These are phyloP conservation scores for Monascus ruber DNA, from an alignment of 2,329 filamentous ascomycete species.

Conservation along the genomic window DNA sequence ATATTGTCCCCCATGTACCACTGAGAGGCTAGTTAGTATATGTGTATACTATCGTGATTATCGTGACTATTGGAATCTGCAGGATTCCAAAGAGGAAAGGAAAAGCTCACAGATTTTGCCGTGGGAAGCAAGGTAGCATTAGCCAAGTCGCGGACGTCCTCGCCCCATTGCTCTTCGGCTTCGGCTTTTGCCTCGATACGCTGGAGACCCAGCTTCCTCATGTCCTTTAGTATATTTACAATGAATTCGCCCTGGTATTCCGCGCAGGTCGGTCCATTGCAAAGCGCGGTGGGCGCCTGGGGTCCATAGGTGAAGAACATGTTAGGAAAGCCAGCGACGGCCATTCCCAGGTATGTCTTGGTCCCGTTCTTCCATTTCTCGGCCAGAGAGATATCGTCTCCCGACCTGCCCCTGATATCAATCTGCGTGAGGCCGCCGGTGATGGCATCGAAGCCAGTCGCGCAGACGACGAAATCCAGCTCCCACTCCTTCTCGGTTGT, in stretches of 20 bases:
- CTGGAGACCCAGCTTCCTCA: slow-evolving; percentile 35
- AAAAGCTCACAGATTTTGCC: too few species aligned
- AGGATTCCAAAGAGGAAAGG: too few species aligned
- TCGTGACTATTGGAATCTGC: too few species aligned
- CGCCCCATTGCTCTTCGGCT: slow-evolving; percentile 39
- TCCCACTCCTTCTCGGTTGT: slow-evolving; percentile 22
- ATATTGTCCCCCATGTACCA: too few species aligned
- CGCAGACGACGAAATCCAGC: slow-evolving; percentile 26
- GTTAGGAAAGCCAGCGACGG: slow-evolving; percentile 35
- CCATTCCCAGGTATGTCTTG: slow-evolving; percentile 33
- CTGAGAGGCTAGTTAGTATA: too few species aligned
- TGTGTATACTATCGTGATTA: too few species aligned
- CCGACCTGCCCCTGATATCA: slow-evolving; percentile 25
- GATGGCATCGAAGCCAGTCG: slow-evolving; percentile 31
- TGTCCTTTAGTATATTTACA: slow-evolving; percentile 38
- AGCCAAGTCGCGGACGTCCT: slow-evolving; percentile 36
- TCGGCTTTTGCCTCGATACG: slow-evolving; percentile 41
- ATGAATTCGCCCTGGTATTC: slow-evolving; percentile 50
- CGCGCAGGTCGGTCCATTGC: slow-evolving; percentile 45
- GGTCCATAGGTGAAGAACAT: slow-evolving; percentile 45
- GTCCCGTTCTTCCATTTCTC: slow-evolving; percentile 29
- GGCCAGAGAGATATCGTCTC: slow-evolving; percentile 18
- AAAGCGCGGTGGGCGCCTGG: slow-evolving; percentile 46
- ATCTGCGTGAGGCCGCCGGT: slow-evolving; percentile 33
- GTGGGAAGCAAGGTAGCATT: slow-evolving; percentile 37